Percentiles rank a stretch among this genome's conserved stretches.
Conservation (phyloP, 495 filamentous ascomycete species). For the Cetradonia linearis region DNA sequence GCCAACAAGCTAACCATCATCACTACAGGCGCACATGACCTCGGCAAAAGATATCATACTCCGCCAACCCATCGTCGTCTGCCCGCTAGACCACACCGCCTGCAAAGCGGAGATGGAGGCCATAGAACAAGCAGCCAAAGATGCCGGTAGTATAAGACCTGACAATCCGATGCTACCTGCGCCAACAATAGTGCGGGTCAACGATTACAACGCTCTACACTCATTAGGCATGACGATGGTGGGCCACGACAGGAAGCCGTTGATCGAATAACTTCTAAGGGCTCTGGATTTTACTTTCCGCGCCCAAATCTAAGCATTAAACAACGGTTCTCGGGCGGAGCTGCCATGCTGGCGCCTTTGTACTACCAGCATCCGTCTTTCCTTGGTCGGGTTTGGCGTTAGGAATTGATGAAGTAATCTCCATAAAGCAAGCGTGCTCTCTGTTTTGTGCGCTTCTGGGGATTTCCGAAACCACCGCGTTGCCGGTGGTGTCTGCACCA, state of each 20-base stretch:
- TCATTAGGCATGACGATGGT: constrained; percentile 77
- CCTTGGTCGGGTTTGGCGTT: neutral
- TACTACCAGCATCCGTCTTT: neutral
- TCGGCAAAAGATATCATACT: constrained; percentile 81
- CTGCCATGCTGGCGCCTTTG: neutral
- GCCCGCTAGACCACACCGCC: constrained; percentile 85
- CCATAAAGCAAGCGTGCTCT: constrained; percentile 1
- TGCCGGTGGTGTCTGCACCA: neutral
- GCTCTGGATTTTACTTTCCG: neutral
- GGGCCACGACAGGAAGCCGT: constrained; percentile 71
- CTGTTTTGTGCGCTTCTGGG: neutral
- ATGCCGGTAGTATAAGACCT: constrained; percentile 73
- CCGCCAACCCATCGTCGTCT: constrained; percentile 90
- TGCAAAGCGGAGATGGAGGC: constrained; percentile 98
- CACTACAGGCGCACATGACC: constrained; percentile 71
- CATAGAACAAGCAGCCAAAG: constrained; percentile 88
- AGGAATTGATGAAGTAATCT: constrained; percentile 14
- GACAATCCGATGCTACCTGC: constrained; percentile 85
- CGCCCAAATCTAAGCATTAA: neutral
- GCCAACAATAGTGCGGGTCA: constrained; percentile 65
- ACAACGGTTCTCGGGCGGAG: neutral
- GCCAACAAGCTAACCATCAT: neutral
- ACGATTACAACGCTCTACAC: constrained; percentile 64
- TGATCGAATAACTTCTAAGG: constrained; percentile 63
- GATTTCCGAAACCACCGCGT: neutral